Percentiles rank a stretch among this genome's conserved stretches.
Evolutionary conservation across 306 rosid species (phyloP).

Genomic region (Sophora flavescens): DNA sequence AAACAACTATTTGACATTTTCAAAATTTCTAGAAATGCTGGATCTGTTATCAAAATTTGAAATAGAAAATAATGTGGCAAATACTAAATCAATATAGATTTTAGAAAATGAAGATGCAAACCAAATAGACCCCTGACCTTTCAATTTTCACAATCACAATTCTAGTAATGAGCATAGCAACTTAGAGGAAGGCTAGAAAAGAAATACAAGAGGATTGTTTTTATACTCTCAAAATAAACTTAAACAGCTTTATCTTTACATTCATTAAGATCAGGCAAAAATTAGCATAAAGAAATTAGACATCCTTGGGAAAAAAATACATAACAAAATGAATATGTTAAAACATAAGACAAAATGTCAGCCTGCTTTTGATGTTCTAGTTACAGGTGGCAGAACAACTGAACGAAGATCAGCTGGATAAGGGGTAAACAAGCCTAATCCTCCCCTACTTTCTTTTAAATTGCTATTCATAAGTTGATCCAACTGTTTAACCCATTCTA

Average conservation of each 20-base stretch:
- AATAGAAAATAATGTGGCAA: no score
- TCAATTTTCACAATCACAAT: neutral
- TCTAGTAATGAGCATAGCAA: neutral
- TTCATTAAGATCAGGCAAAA: conserved; percentile 39
- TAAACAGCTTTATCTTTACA: conserved; percentile 4
- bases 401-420: conserved; percentile 80
- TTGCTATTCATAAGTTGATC: conserved; percentile 69
- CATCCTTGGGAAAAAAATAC: conserved; percentile 38
- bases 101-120: no score
- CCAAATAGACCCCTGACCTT: no score
- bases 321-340: conserved; percentile 37
- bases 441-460: conserved; percentile 87
- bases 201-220: neutral
- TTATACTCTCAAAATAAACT: conserved; percentile 21
- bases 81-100: no score
- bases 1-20: no score
- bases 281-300: conserved; percentile 11
- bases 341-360: conserved; percentile 54
- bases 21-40: no score
- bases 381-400: conserved; percentile 74
- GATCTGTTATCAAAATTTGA: no score
- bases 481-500: conserved; percentile 93
- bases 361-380: conserved; percentile 94
- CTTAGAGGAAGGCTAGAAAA: neutral
- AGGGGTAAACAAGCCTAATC: conserved; percentile 91